A percentile compares a stretch with the other conserved stretches of the same genome.
These are phyloP conservation scores for Aspergillus alliaceus DNA, from an alignment of 2,329 filamentous ascomycete genomes.

Conservation along the genomic window DNA sequence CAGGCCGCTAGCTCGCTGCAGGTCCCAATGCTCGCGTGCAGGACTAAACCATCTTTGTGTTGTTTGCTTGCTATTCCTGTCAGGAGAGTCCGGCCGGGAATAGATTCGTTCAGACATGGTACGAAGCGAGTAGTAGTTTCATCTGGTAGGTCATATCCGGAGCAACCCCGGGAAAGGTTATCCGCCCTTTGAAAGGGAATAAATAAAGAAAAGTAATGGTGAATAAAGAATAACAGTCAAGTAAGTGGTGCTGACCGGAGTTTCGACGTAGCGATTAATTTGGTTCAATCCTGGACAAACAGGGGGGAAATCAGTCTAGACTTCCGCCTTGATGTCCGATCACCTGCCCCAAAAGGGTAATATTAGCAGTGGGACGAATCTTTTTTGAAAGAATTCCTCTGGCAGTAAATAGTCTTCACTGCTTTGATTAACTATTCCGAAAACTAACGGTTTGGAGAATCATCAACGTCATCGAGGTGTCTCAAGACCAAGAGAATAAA, in stretches of 20 bases:
- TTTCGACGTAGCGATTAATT: background rate
- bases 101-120: background rate
- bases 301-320: background rate
- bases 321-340: slow-evolving; percentile 11
- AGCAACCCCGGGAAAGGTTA: background rate
- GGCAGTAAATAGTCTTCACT: background rate
- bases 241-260: background rate
- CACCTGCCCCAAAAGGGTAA: slow-evolving; percentile 9
- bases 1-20: slow-evolving; percentile 15
- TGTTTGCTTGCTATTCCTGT: background rate
- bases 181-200: too few relatives aligned
- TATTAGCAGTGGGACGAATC: slow-evolving; percentile 4
- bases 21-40: slow-evolving; percentile 17
- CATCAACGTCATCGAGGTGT: background rate
- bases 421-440: background rate
- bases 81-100: background rate
- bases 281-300: background rate
- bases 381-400: too few relatives aligned
- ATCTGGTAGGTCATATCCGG: background rate
- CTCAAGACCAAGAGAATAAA: too few relatives aligned
- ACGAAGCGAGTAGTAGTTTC: background rate
- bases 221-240: background rate
- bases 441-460: slow-evolving; percentile 2
- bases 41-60: background rate
- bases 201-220: too few relatives aligned